Evolutionary conservation across 2,329 filamentous ascomycete genomes (phyloP), one percentile per base, ranked within the genome.

Genomic region (Fusarium dimerum): DNA sequence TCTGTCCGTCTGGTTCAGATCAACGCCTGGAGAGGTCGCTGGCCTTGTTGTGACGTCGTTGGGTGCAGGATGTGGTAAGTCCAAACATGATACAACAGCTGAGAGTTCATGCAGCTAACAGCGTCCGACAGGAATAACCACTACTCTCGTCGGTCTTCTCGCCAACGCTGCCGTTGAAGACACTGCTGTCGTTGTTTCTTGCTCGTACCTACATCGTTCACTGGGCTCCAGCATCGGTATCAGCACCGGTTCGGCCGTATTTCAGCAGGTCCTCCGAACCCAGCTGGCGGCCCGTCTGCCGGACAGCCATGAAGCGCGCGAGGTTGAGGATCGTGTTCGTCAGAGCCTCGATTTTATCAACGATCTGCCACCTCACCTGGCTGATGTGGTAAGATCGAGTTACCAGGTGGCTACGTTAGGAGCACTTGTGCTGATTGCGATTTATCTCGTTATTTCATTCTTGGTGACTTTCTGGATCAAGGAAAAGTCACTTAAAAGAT

Each of bases 191-290:
- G 87, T 86, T 5, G 88, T 89, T 15, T 89, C 90, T 8, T 91
- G 88, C 68, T 89, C 85, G 17, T 93, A 93, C 71, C 82, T 93
- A 20, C 93, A 93, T 76, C 85, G 89, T 39, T 87, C 86, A 1
- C 76, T 92, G 1, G 90, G 89, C n/a, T 78, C 89, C n/a, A 87
- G 87, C 7, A 75, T 92, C 50, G 89, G 89, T 11, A 77, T 92
- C 50, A 87, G 86, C n/a, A 73, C 90, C 51, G 82, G 82, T 46
- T 84, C 88, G 1, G 89, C 88, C 2, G 79, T 90, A 8, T 80
- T 91, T 43, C 90, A 93, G 66, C 84, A 88, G 64, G 77, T 79
- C 3, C 75, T 93, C 17, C 77, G 87, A 15, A 73, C 73, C 2
- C 75, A 80, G 43, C 75, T 93, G 5, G 73, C 76, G 2, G 63